Evolutionary conservation across 176 grass and related monocot genomes (phyloP).

Genomic region (Triticum timopheevii): DNA sequence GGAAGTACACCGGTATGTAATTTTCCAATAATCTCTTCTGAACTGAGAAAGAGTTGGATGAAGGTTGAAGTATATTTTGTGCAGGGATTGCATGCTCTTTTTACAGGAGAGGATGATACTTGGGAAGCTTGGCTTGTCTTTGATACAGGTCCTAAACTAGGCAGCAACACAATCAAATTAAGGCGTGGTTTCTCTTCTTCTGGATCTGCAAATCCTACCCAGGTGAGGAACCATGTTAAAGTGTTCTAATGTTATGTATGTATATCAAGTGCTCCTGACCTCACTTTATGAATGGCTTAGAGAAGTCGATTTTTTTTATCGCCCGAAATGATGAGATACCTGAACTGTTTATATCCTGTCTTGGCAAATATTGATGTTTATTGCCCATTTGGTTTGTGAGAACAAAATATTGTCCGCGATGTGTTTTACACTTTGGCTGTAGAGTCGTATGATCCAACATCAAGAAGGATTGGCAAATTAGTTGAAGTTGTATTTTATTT

Average conservation of each 20-base stretch:
- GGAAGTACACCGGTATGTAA: constrained; percentile 64
- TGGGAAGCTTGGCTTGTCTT: constrained; percentile 95
- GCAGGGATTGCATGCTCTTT: constrained; percentile 87
- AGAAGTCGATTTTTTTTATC: constrained; percentile 16
- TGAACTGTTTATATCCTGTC: constrained; percentile 4
- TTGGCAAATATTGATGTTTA: neutral
- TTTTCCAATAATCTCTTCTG: neutral
- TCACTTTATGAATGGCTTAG: neutral
- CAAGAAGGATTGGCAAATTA: constrained; percentile 15
- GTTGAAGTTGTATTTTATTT: neutral
- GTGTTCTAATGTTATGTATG: constrained; percentile 27
- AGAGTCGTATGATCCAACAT: neutral
- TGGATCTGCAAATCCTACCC: constrained; percentile 77
- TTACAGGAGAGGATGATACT: constrained; percentile 92
- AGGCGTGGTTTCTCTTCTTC: constrained; percentile 82
- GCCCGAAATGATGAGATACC: neutral
- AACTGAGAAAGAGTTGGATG: constrained; percentile 8
- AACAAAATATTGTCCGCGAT: neutral
- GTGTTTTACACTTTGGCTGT: neutral
- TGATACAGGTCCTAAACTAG: constrained; percentile 66
- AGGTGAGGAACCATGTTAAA: constrained; percentile 48
- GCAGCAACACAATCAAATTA: constrained; percentile 76
- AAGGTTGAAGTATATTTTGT: constrained; percentile 34
- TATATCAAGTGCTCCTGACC: neutral
- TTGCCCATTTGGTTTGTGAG: neutral